Evolutionary conservation across 768 basidiomycete species (phyloP), one percentile per base, ranked within the genome.

Genomic region (Xerocomus spinulosus): DNA sequence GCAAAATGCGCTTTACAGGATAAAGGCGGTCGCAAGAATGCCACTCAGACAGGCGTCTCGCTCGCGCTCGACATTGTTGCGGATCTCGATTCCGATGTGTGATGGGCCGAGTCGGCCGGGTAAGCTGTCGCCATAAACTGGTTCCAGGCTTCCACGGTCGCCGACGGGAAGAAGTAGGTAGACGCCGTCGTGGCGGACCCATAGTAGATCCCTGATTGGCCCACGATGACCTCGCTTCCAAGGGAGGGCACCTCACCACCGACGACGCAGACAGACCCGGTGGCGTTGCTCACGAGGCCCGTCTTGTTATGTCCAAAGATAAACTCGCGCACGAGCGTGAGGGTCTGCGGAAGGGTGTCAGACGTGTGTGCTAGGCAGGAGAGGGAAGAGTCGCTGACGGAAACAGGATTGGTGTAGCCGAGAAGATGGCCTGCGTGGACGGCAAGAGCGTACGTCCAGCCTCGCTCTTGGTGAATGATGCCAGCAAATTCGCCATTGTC

Each of bases 381-480:
- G 12, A 35, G 5, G 23, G 3, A 34, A 9, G 57, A 50, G 3
- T 47, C 32, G 74, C 61, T 72, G 72, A 85, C 84, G 9, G 70
- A 64, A 38, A 53, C 28, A 4, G 75, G 76, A 41, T 68, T 64
- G 33, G 49, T 55, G n/a, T 67, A 42, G 2, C 68, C 61, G n/a
- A 74, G 51, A 18, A 73, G 67, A 42, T 74, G 74, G 1, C 75
- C 73, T 3, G 72, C 72, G 44, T 62, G 59, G 24, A 55, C 54
- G 24, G 68, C 60, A 34, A 78, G 61, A 3, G 56, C 64, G 48
- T 75, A 78, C 9, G 69, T 72, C 64, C 76, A 83, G 28, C 77
- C 77, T 33, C 87, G 77, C 63, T 88, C 87, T 63, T 86, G 85
- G 56, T 85, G 84, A 15, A 87, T 73, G 26, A 86, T 80, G 0